A percentile compares a stretch with the other conserved stretches of the same genome.
Conservation (phyloP, 2,329 filamentous ascomycete genomes). For the Exophiala viscosa region DNA sequence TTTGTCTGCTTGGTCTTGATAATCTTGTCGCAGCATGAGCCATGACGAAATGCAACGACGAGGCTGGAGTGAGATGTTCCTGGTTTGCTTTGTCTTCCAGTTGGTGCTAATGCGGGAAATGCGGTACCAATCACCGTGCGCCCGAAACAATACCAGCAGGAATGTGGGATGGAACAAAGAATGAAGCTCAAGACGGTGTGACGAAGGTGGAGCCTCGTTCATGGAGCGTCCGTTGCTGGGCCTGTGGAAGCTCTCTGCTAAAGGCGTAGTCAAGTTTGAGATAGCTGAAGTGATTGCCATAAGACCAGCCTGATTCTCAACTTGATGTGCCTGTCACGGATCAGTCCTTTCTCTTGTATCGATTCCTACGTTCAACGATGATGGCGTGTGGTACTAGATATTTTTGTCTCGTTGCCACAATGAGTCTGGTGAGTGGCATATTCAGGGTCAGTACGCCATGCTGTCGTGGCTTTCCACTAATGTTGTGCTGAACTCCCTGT, state of each 20-base stretch:
- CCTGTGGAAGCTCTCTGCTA: slow-evolving; percentile 1
- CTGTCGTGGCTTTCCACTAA: too few species aligned
- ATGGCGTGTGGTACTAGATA: neutral
- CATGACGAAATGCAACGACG: slow-evolving; percentile 7
- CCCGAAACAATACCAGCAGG: slow-evolving; percentile 34
- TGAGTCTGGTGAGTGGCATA: too few species aligned
- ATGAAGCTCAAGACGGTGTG: slow-evolving; percentile 14
- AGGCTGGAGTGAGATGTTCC: slow-evolving; percentile 26
- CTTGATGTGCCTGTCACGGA: slow-evolving; percentile 6
- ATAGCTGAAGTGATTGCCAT: neutral
- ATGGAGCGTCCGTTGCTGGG: slow-evolving; percentile 2
- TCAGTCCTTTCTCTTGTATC: neutral
- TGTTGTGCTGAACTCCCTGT: too few species aligned
- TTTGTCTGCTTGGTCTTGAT: slow-evolving; percentile 9
- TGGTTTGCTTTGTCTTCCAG: slow-evolving; percentile 35
- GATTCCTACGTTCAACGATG: neutral
- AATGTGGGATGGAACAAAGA: slow-evolving; percentile 30
- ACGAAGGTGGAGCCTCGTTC: slow-evolving; percentile 10
- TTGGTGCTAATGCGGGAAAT: slow-evolving; percentile 32
- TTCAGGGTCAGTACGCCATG: too few species aligned
- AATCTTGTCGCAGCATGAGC: slow-evolving; percentile 6
- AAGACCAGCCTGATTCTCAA: slow-evolving; percentile 10
- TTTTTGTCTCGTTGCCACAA: too few species aligned
- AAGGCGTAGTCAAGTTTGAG: neutral
- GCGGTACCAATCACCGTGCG: slow-evolving; percentile 30